Percentiles rank a stretch among this genome's conserved stretches.
phyloP scores from a whole-genome alignment of 2,329 filamentous ascomycete species.

The Fusarium avenaceum region DNA sequence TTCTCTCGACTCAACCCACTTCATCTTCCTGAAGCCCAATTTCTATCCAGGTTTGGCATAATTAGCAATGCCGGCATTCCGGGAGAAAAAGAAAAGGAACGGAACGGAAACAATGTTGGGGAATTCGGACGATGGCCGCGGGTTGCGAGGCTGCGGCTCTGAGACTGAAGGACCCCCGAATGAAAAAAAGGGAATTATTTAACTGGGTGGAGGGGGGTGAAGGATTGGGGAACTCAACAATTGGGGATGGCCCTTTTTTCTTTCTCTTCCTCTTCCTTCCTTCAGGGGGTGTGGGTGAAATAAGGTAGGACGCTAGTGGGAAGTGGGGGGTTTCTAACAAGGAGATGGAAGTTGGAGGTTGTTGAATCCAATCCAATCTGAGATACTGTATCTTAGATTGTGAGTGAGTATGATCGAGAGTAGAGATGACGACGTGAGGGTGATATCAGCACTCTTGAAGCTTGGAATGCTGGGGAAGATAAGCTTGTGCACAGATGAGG shows the following conservation, averaged over 20 bases:
- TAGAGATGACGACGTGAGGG: conserved; percentile 8
- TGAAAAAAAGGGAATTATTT: conserved; percentile 16
- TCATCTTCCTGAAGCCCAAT: conserved; percentile 1
- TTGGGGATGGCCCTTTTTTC: conserved; percentile 47
- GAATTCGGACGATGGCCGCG: conserved; percentile 47
- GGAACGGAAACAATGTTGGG: conserved; percentile 41
- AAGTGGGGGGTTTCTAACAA: conserved; percentile 26
- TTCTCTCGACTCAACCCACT: background rate
- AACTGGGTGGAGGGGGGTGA: conserved; percentile 39
- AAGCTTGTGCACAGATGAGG: conserved; percentile 4
- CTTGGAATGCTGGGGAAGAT: conserved; percentile 19
- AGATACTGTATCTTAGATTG: conserved; percentile 4
- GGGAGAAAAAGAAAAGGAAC: background rate
- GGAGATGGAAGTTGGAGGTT: background rate
- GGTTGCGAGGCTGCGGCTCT: conserved; percentile 44
- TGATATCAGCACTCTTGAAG: background rate
- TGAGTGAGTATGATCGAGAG: conserved; percentile 2
- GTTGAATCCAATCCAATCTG: conserved; percentile 24
- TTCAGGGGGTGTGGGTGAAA: conserved; percentile 28
- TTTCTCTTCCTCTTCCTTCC: background rate
- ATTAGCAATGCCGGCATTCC: conserved; percentile 11
- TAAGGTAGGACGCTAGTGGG: conserved; percentile 44
- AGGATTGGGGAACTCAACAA: conserved; percentile 51
- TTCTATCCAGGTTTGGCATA: background rate
- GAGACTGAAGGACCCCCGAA: conserved; percentile 19